Evolutionary conservation across 2,329 filamentous ascomycete species (phyloP).

Genomic region (Monilinia fructicola): DNA sequence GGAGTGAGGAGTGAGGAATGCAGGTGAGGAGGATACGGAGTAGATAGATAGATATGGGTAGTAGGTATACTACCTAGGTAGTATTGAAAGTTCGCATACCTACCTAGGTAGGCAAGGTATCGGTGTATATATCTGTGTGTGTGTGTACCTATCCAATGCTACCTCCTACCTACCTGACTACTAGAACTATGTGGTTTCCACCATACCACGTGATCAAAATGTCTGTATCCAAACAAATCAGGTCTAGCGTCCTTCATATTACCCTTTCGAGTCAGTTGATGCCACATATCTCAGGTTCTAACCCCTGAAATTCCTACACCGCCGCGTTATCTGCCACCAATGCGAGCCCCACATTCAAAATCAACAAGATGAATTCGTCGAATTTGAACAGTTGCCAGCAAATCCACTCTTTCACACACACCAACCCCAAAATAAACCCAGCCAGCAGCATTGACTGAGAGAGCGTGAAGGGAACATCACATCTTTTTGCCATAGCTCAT

Average conservation of each 20-base stretch:
- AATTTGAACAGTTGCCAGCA: too few species aligned
- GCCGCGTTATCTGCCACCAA: constrained; percentile 14
- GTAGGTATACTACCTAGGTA: too few species aligned
- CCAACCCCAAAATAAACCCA: neutral
- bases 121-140: too few species aligned
- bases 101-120: too few species aligned
- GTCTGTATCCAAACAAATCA: neutral
- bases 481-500: constrained; percentile 21
- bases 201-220: too few species aligned
- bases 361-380: constrained; percentile 15
- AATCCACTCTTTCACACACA: neutral
- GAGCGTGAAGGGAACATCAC: constrained; percentile 9
- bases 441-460: constrained; percentile 13
- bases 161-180: too few species aligned
- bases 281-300: neutral
- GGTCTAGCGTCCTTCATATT: neutral
- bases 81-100: too few species aligned
- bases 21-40: too few species aligned
- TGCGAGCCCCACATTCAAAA: constrained; percentile 13
- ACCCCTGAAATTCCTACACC: constrained; percentile 17
- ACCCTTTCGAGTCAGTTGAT: neutral
- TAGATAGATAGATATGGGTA: too few species aligned
- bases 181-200: too few species aligned
- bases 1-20: too few species aligned
- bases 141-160: too few species aligned